These are phyloP conservation scores for Triticum dicoccoides DNA, from an alignment of 176 grass and related monocot species.

Conservation along the genomic window DNA sequence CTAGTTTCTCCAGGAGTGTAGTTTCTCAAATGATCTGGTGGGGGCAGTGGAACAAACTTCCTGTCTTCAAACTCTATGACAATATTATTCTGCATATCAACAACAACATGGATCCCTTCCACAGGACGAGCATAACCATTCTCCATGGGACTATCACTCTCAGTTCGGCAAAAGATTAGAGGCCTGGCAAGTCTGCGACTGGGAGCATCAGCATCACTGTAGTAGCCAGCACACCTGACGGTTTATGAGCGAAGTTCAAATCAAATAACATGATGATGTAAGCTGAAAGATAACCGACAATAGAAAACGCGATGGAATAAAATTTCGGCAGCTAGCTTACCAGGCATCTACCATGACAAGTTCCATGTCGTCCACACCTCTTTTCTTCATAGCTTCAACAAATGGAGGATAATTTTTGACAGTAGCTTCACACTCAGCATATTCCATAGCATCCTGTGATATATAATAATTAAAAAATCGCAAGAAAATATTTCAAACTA, in stretches of 20 bases:
- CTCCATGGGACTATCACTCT: slow-evolving; percentile 98
- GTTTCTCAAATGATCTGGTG: slow-evolving; percentile 93
- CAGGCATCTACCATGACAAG: slow-evolving; percentile 99
- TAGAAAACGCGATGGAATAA: neutral
- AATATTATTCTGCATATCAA: slow-evolving; percentile 93
- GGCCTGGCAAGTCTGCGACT: slow-evolving; percentile 91
- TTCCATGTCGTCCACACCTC: slow-evolving; percentile 99
- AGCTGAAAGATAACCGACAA: neutral
- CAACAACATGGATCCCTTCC: slow-evolving; percentile 86
- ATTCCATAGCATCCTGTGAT: slow-evolving; percentile 92
- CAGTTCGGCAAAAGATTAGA: slow-evolving; percentile 97
- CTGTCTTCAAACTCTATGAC: slow-evolving; percentile 97
- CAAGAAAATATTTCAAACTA: slow-evolving; percentile 4
- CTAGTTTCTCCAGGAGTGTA: slow-evolving; percentile 97
- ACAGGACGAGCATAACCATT: slow-evolving; percentile 99
- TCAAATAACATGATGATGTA: neutral
- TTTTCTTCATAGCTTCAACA: slow-evolving; percentile 98
- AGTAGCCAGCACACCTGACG: slow-evolving; percentile 88
- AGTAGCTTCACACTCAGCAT: slow-evolving; percentile 97
- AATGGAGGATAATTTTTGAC: slow-evolving; percentile 94
- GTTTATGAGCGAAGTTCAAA: neutral
- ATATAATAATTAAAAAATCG: slow-evolving; percentile 19
- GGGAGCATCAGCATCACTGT: slow-evolving; percentile 79
- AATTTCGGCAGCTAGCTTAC: slow-evolving; percentile 38
- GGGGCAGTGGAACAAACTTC: slow-evolving; percentile 86